Conservation (phyloP, 371 early-diverging fungal genomes). For the Lichtheimia ramosa region DNA sequence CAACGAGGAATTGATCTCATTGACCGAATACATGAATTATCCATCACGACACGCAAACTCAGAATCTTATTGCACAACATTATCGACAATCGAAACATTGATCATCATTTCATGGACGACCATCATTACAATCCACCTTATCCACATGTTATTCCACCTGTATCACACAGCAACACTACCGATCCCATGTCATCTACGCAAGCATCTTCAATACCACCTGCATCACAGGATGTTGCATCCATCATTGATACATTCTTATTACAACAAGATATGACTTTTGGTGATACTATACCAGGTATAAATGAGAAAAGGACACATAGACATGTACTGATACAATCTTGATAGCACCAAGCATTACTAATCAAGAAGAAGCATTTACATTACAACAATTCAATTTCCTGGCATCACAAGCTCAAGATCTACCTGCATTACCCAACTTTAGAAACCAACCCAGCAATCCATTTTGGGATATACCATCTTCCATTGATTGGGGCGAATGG, state of each 20-base stretch:
- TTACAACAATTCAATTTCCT: slow-evolving; percentile 41
- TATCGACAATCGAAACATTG: slow-evolving; percentile 39
- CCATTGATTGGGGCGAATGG: slow-evolving; percentile 52
- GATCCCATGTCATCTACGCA: background rate
- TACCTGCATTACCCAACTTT: slow-evolving; percentile 15
- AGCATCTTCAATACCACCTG: background rate
- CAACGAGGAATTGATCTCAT: slow-evolving; percentile 30
- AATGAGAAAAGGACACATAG: background rate
- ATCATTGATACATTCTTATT: slow-evolving; percentile 9
- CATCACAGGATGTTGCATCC: background rate
- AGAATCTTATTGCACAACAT: slow-evolving; percentile 29
- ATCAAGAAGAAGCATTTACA: slow-evolving; percentile 37
- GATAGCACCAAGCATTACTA: background rate
- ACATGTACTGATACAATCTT: background rate
- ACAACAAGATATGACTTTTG: slow-evolving; percentile 1
- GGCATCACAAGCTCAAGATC: slow-evolving; percentile 1
- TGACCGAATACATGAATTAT: slow-evolving; percentile 29
- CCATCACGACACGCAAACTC: slow-evolving; percentile 34
- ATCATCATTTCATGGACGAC: slow-evolving; percentile 8
- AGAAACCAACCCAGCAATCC: slow-evolving; percentile 47
- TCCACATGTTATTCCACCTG: background rate
- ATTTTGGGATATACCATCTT: slow-evolving; percentile 42
- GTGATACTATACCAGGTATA: background rate
- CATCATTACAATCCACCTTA: background rate
- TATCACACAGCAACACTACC: background rate